These are phyloP conservation scores for Arachnomyces sp. DNA, from an alignment of 2,329 filamentous ascomycete species.

Conservation along the genomic window DNA sequence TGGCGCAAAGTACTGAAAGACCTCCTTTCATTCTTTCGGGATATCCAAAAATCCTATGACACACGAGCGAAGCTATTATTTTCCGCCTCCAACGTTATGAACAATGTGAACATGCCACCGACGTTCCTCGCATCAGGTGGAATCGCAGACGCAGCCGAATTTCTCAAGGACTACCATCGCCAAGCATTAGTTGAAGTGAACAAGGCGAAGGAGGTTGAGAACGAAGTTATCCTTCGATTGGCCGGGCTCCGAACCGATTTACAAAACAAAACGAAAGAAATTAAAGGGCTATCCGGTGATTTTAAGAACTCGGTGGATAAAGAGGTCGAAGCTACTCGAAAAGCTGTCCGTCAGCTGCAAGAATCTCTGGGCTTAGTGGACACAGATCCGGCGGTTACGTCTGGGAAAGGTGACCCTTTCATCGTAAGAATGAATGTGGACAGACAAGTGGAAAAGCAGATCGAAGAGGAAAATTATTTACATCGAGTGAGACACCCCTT, in stretches of 20 bases:
- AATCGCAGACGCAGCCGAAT: slow-evolving; percentile 76
- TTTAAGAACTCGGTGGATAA: slow-evolving; percentile 97
- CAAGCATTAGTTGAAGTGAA: slow-evolving; percentile 69
- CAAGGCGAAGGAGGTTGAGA: slow-evolving; percentile 84
- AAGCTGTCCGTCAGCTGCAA: slow-evolving; percentile 69
- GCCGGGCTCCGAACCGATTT: slow-evolving; percentile 80
- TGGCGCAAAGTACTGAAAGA: slow-evolving; percentile 96
- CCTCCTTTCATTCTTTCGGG: slow-evolving; percentile 85
- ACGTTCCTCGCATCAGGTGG: slow-evolving; percentile 73
- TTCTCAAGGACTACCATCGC: slow-evolving; percentile 75
- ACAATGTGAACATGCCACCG: slow-evolving; percentile 66
- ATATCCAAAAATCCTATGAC: slow-evolving; percentile 85
- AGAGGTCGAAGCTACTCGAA: slow-evolving; percentile 79
- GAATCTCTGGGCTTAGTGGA: slow-evolving; percentile 74
- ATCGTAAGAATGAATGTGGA: slow-evolving; percentile 79
- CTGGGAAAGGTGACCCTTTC: slow-evolving; percentile 87
- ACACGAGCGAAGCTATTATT: slow-evolving; percentile 69
- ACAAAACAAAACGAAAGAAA: slow-evolving; percentile 96
- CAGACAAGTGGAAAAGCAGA: slow-evolving; percentile 79
- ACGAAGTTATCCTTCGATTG: slow-evolving; percentile 80
- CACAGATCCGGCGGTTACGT: slow-evolving; percentile 62
- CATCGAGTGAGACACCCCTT: slow-evolving; percentile 59
- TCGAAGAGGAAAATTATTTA: slow-evolving; percentile 95
- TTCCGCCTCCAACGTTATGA: slow-evolving; percentile 75
- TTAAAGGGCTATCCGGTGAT: slow-evolving; percentile 84